These are phyloP conservation scores for Sonneratia caseolaris DNA, from an alignment of 345 rosid genomes.

Conservation along the genomic window DNA sequence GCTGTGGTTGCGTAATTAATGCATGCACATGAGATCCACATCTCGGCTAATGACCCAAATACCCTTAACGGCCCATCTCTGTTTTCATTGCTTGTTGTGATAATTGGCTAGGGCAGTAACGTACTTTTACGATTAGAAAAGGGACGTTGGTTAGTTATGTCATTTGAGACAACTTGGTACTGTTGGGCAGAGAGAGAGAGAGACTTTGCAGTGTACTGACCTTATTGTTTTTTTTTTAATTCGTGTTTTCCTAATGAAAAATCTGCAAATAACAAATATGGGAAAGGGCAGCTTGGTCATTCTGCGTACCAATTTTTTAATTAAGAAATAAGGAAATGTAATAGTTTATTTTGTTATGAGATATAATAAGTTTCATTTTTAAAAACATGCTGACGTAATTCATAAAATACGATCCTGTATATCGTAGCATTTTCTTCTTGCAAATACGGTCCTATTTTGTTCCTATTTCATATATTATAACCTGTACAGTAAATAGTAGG, in stretches of 20 bases:
- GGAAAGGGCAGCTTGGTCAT: background rate
- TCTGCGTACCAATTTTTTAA: background rate
- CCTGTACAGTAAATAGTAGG: too few species aligned
- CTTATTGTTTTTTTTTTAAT: too few species aligned
- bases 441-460: too few species aligned
- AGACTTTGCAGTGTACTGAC: too few species aligned
- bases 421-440: too few species aligned
- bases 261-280: background rate
- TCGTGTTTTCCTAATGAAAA: background rate
- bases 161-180: conserved; percentile 1
- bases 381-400: too few species aligned
- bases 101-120: background rate
- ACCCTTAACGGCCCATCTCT: background rate
- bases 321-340: background rate
- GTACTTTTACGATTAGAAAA: background rate
- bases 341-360: background rate
- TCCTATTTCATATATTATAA: too few species aligned
- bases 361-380: background rate
- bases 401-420: too few species aligned
- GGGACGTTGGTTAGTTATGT: background rate
- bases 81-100: background rate
- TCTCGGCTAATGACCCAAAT: background rate
- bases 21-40: background rate
- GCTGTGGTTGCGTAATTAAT: background rate
- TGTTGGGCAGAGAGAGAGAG: background rate